Conservation (phyloP, 2,329 filamentous ascomycete species). For the Apiospora kogelbergensis region DNA sequence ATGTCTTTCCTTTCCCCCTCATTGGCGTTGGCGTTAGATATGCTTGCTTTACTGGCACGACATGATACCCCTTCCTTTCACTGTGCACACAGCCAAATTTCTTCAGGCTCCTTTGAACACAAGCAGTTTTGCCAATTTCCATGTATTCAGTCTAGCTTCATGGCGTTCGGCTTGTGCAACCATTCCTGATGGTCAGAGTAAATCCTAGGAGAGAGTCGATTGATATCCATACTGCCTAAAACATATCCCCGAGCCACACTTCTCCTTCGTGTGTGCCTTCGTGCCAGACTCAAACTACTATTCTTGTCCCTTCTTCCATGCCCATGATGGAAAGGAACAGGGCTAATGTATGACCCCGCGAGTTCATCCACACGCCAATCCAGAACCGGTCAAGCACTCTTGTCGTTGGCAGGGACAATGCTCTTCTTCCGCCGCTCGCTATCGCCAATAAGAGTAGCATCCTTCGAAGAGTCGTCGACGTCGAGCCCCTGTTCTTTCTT, state of each 20-base stretch:
- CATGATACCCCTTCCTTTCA: constrained; percentile 10
- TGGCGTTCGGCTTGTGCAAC: neutral
- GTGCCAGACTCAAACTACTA: neutral
- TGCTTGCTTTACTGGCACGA: neutral
- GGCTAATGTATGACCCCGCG: constrained; percentile 1
- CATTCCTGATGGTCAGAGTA: neutral
- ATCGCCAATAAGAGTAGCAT: constrained; percentile 30
- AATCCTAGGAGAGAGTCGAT: neutral
- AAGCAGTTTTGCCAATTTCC: neutral
- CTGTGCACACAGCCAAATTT: neutral
- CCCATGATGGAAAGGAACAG: neutral
- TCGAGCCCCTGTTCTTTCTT: constrained; percentile 33
- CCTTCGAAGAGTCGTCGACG: constrained; percentile 35
- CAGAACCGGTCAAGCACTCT: constrained; percentile 7
- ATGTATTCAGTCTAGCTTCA: neutral
- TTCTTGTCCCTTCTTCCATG: neutral
- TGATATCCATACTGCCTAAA: neutral
- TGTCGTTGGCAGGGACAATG: constrained; percentile 22
- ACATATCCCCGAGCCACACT: neutral
- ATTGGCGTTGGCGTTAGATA: neutral
- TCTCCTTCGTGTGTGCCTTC: too few relatives aligned
- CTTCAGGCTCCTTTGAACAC: neutral
- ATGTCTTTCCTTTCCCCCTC: neutral
- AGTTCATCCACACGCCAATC: constrained; percentile 4
- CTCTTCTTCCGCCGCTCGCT: constrained; percentile 30